Base-by-base conservation (phyloP, 2,329 filamentous ascomycete species). In the Chrysosporium queenslandicum region DNA sequence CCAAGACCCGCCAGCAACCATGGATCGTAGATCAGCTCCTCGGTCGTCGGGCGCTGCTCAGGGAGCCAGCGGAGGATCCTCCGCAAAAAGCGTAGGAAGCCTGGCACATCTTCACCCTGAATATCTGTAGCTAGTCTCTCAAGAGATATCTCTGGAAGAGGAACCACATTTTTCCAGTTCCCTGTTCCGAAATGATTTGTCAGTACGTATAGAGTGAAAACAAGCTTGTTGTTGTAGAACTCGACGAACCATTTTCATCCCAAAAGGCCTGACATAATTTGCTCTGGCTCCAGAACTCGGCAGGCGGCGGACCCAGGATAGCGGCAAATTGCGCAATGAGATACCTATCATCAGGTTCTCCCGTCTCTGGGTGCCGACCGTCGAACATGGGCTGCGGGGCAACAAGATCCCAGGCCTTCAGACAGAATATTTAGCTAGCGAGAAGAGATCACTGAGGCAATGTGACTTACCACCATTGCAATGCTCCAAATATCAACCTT, bases 401-500 rank as follows among this genome's bases (percentile, higher is more conserved):
- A 18, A 43, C 25, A 8, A 55, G 21, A 36, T 52, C 16, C 53
- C 53, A 55, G 16, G 47, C 23, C 53, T 55, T 29, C 12, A 46
- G 34, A 2, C 4, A 20, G 16, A 7, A 23, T n/a, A 36, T 20
- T 5, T 20, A 29, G 9, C 9, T n/a, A 6, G 12, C 41, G 20
- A 29, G 25, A 27, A 12, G n/a, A 16, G 7, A 43, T 18, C n/a
- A 18, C 36, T 40, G 36, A n/a, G 12, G 23, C 12, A 29, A 2
- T n/a, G 25, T 16, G 16, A 29, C 58, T 29, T 56, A 61, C 59
- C 54, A 63, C 53, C n/a, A 56, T 47, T 23, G 53, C 61, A 34
- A 63, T 41, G 39, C 53, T 57, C 61, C 61, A 64, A 16, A 63
- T 58, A 46, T 63, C 61, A 29, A 61, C 55, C 30, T 56, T 55